A percentile compares a stretch with the other conserved stretches of the same genome.
phyloP scores from a whole-genome alignment of 2,329 filamentous ascomycete species.

The Xylaria sp. region DNA sequence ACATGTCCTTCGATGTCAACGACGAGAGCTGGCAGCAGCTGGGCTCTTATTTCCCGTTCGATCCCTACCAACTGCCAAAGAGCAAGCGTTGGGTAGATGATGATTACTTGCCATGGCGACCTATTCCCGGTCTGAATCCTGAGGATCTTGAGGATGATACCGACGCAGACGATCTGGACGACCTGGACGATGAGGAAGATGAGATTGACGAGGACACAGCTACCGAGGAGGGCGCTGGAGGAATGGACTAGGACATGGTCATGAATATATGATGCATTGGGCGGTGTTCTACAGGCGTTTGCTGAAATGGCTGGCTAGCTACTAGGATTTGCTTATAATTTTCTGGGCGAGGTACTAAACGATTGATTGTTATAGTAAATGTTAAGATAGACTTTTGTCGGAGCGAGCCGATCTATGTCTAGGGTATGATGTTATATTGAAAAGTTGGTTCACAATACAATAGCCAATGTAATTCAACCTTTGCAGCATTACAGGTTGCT shows the following conservation, averaged over 20 bases:
- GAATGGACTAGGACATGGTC: slow-evolving; percentile 45
- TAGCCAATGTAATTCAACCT: slow-evolving; percentile 1
- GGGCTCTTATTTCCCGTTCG: slow-evolving; percentile 96
- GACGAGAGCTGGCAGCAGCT: slow-evolving; percentile 86
- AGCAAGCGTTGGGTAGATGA: slow-evolving; percentile 89
- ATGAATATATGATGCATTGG: slow-evolving; percentile 40
- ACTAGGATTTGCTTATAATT: slow-evolving; percentile 25
- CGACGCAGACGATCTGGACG: slow-evolving; percentile 62
- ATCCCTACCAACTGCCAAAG: slow-evolving; percentile 89
- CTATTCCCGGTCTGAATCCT: slow-evolving; percentile 74
- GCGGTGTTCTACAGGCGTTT: slow-evolving; percentile 38
- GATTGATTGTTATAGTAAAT: slow-evolving; percentile 25
- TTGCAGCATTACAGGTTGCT: background rate
- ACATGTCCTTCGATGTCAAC: slow-evolving; percentile 63
- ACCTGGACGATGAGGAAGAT: slow-evolving; percentile 58
- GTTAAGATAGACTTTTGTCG: slow-evolving; percentile 7
- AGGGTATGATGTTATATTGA: background rate
- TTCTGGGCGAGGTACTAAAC: slow-evolving; percentile 31
- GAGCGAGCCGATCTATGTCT: background rate
- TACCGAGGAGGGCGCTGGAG: too few species aligned
- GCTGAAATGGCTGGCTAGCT: slow-evolving; percentile 37
- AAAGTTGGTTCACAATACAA: background rate
- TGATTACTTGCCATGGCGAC: slow-evolving; percentile 84
- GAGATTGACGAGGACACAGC: slow-evolving; percentile 39
- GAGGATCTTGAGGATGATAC: slow-evolving; percentile 66